Evolutionary conservation across 2,329 filamentous ascomycete genomes (phyloP), one percentile per base, ranked within the genome.

Genomic region (Diaporthe ampelina): DNA sequence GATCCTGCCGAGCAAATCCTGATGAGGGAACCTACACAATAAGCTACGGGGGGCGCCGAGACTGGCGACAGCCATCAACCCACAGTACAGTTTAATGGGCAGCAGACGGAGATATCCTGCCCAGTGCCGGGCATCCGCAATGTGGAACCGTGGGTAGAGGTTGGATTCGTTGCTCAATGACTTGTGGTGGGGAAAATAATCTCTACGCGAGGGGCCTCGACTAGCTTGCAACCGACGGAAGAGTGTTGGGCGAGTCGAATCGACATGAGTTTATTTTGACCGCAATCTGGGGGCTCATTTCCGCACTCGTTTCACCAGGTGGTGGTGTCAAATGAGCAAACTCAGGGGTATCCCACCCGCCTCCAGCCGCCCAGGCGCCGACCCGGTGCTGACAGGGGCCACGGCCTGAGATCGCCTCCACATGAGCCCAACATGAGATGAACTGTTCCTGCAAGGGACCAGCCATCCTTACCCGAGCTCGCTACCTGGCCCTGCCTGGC

Each of bases 301-400:
- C 57, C 57, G 45, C 70, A 32, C 32, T 63, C 17, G 70, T 72
- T 72, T 63, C 70, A 72, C 50, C 45, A 54, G 21, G 70, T 24
- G 45, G 45, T 72, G 45, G 48, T 43, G 70, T 72, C 70, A 63
- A 72, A 72, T 63, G 70, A 72, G 45, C 45, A 24, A 32, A 32
- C 50, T 52, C 70, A 72, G 70, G 70, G 70, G 70, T 68, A 68
- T 68, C 63, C 63, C 63, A 52, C 63, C 45, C 63, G n/a, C 35
- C 35, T 11, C 3, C 32, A 37, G 29, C 56, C 56, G 59, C 59
- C 59, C 43, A 67, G 61, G 15, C 26, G 45, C 29, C 63, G 21
- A 52, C 45, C 63, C 32, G 29, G 61, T 26, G 37, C 63, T 67
- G 63, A 67, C 45, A 67, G 63, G 63, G 63, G 50, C 63, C 48